phyloP scores from a whole-genome alignment of 108 stramenopile species.

The Bacterosira constricta region DNA sequence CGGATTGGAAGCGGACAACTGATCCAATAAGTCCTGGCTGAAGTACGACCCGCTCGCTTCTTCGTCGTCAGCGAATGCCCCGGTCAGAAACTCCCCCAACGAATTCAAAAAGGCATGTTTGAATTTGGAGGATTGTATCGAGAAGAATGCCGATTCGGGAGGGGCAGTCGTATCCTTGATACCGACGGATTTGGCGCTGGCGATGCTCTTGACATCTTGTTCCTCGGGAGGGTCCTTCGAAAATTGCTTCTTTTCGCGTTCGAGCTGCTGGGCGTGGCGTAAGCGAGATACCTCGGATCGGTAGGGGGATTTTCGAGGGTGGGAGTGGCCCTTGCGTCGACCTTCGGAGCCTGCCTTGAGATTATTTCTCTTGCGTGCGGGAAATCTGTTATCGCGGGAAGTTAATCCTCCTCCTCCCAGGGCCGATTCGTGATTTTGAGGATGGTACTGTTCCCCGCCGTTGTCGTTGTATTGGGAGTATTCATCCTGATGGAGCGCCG shows the following conservation, averaged over 20 bases:
- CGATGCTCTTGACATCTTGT: background rate
- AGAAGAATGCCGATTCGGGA: slow-evolving; percentile 36
- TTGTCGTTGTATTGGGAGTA: slow-evolving; percentile 57
- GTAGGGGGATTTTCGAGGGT: slow-evolving; percentile 42
- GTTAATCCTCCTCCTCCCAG: too few species aligned
- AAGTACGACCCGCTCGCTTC: slow-evolving; percentile 35
- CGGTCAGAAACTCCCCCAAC: slow-evolving; percentile 32
- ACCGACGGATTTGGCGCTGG: background rate
- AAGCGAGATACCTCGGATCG: slow-evolving; percentile 23
- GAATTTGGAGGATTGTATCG: slow-evolving; percentile 19
- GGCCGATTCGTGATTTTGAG: slow-evolving; percentile 30
- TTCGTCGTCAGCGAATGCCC: slow-evolving; percentile 44
- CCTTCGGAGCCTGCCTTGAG: background rate
- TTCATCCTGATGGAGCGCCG: slow-evolving; percentile 17
- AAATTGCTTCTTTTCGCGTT: background rate
- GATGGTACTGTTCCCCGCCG: background rate
- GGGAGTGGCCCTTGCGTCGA: slow-evolving; percentile 38
- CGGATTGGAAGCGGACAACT: slow-evolving; percentile 25
- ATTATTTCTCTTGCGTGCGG: background rate
- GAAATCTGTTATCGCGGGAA: background rate
- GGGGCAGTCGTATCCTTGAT: slow-evolving; percentile 29
- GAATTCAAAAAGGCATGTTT: slow-evolving; percentile 33
- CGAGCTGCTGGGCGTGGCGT: slow-evolving; percentile 20
- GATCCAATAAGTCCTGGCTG: slow-evolving; percentile 40
- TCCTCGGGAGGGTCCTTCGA: too few species aligned